Base-by-base conservation (phyloP, 768 basidiomycete genomes). In the Boletus tomentosulus region DNA sequence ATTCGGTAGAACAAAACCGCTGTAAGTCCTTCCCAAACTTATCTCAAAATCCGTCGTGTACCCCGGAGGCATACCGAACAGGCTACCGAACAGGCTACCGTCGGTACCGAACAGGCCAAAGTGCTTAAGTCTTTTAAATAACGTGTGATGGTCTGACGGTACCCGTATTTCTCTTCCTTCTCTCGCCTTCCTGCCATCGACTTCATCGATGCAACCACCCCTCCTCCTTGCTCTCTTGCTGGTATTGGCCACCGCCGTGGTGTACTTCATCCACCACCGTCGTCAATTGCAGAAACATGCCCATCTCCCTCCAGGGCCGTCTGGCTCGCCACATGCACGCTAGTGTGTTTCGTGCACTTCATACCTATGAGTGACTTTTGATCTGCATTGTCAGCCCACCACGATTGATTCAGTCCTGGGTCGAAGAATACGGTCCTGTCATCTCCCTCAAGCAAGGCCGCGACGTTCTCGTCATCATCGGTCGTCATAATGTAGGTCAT, bases 391-490 rank as follows among this genome's bases (percentile, higher is more conserved):
- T 12, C 28, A 65, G 64, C 31, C 51, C 56, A 35, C 61, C 64
- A 8, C 51, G 49, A n/a, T 8, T 53, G 37, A 58, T 66, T 16
- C 57, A 62, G 24, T 55, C 57, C 16, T 67, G 65, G 66, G 60
- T 69, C 25, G 53, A 67, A 48, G 37, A 55, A 43, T 69, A 69
- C 19, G 65, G 67, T 1, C 67, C 67, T 0, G 50, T 69, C 10
- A 54, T 67, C 37, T 64, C 67, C 10, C 53, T 67, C 45, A 53
- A 41, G 28, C 57, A 69, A 46, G 67, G 62, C 22, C 33, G 31
- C 8, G 57, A 69, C 22, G 57, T 67, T n/a, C 58, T 64, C 11
- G 65, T 69, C 45, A 64, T 67, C 24, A 25, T 64, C 6, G 62
- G 60, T 3, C 55, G 66, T 44, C 63, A 66, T 15, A 25, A 68